Conservation (phyloP, 768 basidiomycete genomes). For the Neoboletus brunneissimus region DNA sequence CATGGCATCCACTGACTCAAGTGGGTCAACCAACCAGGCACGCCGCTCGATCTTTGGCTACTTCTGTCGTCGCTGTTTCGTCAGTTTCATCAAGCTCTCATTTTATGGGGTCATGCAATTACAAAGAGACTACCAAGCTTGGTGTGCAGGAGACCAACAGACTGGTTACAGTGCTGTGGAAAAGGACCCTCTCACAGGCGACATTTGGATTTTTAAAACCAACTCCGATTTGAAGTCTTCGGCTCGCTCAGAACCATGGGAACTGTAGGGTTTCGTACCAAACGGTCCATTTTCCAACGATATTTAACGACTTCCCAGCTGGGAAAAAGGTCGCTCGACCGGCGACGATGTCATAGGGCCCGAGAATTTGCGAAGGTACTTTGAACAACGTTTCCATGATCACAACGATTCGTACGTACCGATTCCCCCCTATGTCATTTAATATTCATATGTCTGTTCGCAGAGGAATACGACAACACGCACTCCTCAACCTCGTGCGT, state of each 20-base stretch:
- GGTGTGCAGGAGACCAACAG: constrained; percentile 49
- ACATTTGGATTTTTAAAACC: constrained; percentile 57
- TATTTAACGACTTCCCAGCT: constrained; percentile 41
- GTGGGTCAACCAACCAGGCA: constrained; percentile 38
- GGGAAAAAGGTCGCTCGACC: constrained; percentile 58
- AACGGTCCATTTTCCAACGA: not conserved
- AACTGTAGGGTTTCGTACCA: constrained; percentile 42
- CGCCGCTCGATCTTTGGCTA: constrained; percentile 80
- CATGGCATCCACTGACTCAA: constrained; percentile 2
- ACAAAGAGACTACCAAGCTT: constrained; percentile 61
- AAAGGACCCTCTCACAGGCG: constrained; percentile 52
- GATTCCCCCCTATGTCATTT: not conserved
- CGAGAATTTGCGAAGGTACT: constrained; percentile 73
- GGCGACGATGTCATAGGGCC: constrained; percentile 69
- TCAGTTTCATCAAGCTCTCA: constrained; percentile 74
- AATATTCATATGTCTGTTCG: not conserved
- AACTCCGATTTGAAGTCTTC: constrained; percentile 62
- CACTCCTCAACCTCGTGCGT: constrained; percentile 70
- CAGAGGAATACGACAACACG: constrained; percentile 79
- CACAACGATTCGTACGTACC: constrained; percentile 71
- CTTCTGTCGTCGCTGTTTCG: constrained; percentile 73
- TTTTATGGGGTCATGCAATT: constrained; percentile 69
- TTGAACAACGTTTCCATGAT: constrained; percentile 83
- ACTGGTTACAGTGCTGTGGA: constrained; percentile 49
- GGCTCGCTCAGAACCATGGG: constrained; percentile 60